These are phyloP conservation scores for Penicillium nordicum DNA, from an alignment of 2,329 filamentous ascomycete genomes.

Conservation along the genomic window DNA sequence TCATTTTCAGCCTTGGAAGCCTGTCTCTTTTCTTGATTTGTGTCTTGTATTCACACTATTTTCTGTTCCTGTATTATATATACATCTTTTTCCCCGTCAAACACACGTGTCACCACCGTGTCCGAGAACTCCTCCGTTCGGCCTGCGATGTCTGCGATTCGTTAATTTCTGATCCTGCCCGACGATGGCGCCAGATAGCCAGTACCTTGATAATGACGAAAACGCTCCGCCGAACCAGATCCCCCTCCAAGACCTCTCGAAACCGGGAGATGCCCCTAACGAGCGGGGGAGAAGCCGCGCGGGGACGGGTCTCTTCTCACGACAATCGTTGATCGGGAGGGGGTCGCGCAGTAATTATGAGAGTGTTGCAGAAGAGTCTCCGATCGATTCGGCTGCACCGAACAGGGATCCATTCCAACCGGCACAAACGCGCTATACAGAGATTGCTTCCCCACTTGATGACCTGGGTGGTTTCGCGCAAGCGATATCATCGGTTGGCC, in stretches of 20 bases:
- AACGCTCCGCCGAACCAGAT: constrained; percentile 49
- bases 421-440: constrained; percentile 19
- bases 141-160: constrained; percentile 40
- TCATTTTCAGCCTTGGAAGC: not conserved
- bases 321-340: constrained; percentile 40
- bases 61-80: not conserved
- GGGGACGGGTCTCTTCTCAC: constrained; percentile 46
- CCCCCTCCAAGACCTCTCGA: constrained; percentile 63
- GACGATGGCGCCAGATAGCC: constrained; percentile 42
- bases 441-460: constrained; percentile 34
- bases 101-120: constrained; percentile 8
- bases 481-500: constrained; percentile 42
- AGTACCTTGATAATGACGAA: constrained; percentile 30
- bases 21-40: not conserved
- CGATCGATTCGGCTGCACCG: constrained; percentile 29
- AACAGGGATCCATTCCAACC: constrained; percentile 22
- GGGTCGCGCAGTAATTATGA: constrained; percentile 49
- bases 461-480: constrained; percentile 41
- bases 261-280: constrained; percentile 33
- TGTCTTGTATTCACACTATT: not conserved
- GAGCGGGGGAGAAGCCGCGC: constrained; percentile 30
- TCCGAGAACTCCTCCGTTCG: constrained; percentile 6
- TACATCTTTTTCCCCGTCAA: not conserved
- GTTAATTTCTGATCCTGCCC: constrained; percentile 34
- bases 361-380: constrained; percentile 53